These are phyloP conservation scores for Taxillus chinensis DNA, from an alignment of 164 flowering plant species.

Conservation along the genomic window DNA sequence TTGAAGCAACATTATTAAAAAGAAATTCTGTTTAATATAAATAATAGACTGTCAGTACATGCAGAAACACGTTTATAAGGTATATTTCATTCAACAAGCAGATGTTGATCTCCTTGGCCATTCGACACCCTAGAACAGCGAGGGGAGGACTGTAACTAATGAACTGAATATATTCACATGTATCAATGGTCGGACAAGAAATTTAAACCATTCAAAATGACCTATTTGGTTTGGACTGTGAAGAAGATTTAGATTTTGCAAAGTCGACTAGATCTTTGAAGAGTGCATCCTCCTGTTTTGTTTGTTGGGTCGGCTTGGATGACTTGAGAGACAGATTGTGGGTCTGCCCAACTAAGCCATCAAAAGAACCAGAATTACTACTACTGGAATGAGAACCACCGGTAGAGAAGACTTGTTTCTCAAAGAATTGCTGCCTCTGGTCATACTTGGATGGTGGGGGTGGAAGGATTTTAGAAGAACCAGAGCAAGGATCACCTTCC, in stretches of 20 bases:
- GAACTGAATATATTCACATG: no score
- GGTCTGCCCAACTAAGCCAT: slow-evolving; percentile 53
- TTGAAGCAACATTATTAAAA: no score
- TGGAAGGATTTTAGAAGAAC: slow-evolving; percentile 25
- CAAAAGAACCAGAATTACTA: slow-evolving; percentile 43
- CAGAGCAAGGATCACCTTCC: slow-evolving; percentile 34
- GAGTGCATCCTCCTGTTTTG: slow-evolving; percentile 68
- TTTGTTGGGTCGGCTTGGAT: slow-evolving; percentile 32
- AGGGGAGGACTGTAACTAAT: no score
- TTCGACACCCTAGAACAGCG: no score
- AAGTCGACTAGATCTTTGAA: slow-evolving; percentile 86
- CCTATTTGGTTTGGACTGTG: not conserved
- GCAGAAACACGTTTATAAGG: no score
- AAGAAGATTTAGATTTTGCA: slow-evolving; percentile 63
- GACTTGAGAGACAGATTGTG: slow-evolving; percentile 61
- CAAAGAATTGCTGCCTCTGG: slow-evolving; percentile 79
- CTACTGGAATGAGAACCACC: slow-evolving; percentile 29
- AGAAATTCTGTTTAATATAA: no score
- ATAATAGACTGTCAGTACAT: no score
- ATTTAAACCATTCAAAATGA: no score
- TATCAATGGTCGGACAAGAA: no score
- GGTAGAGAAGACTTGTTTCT: slow-evolving; percentile 23
- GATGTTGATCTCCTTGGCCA: no score
- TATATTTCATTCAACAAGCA: no score
- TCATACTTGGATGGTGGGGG: slow-evolving; percentile 75